Percentiles rank a stretch among this genome's conserved stretches.
These are phyloP conservation scores for Yamadazyma nakazawae DNA, from an alignment of 805 yeast species.

Conservation along the genomic window DNA sequence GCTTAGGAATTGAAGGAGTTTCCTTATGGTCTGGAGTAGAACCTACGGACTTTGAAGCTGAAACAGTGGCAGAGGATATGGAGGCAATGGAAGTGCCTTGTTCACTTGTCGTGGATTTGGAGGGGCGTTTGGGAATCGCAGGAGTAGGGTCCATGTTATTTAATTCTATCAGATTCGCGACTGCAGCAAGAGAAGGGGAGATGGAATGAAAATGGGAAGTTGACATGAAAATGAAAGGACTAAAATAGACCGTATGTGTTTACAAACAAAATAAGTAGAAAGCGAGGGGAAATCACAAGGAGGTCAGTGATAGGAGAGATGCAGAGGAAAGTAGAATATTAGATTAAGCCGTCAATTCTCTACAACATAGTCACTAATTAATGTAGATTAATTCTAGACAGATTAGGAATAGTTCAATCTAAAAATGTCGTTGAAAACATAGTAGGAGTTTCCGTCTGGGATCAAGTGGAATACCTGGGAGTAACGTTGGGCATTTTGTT, in stretches of 20 bases:
- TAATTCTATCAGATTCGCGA: neutral
- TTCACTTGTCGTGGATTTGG: neutral
- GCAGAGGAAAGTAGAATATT: too few relatives aligned
- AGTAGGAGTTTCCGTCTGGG: slow-evolving; percentile 89
- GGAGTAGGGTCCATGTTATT: slow-evolving; percentile 5
- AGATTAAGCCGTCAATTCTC: neutral
- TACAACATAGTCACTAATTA: neutral
- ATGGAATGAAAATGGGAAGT: too few relatives aligned
- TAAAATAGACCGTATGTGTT: neutral
- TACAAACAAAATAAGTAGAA: neutral
- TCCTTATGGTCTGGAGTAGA: neutral
- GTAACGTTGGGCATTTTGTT: slow-evolving; percentile 91
- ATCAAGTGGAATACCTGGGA: slow-evolving; percentile 96
- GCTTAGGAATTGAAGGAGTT: slow-evolving; percentile 25
- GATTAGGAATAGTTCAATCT: slow-evolving; percentile 78
- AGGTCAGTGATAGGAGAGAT: too few relatives aligned
- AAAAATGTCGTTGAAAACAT: slow-evolving; percentile 94
- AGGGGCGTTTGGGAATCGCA: slow-evolving; percentile 4
- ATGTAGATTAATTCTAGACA: neutral
- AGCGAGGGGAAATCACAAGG: neutral
- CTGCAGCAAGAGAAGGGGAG: too few relatives aligned
- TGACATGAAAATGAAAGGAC: too few relatives aligned
- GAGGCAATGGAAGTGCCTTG: neutral
- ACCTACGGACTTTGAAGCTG: neutral
- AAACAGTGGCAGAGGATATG: neutral